These are phyloP conservation scores for Calycina marina DNA, from an alignment of 2,329 filamentous ascomycete genomes.

Conservation along the genomic window DNA sequence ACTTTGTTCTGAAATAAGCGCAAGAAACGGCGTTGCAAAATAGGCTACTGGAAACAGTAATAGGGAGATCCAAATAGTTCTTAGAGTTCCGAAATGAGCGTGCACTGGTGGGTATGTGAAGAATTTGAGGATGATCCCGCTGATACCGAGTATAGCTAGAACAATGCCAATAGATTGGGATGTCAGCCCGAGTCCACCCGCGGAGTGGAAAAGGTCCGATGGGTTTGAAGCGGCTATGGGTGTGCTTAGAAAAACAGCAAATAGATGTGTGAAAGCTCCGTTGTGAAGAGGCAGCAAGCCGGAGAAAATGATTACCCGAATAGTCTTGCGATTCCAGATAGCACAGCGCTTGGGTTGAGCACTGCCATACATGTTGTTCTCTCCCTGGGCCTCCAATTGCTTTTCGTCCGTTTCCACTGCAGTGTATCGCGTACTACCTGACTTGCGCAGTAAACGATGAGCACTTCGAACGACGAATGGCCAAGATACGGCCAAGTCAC, in stretches of 20 bases:
- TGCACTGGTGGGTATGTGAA: constrained; percentile 56
- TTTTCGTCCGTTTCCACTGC: neutral
- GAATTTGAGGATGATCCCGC: constrained; percentile 57
- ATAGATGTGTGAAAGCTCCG: constrained; percentile 23
- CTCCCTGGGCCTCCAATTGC: neutral
- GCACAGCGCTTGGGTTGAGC: neutral
- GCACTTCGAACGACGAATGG: neutral
- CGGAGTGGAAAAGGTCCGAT: constrained; percentile 32
- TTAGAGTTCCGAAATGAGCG: constrained; percentile 48
- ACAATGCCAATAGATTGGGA: constrained; percentile 53
- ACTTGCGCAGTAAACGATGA: neutral
- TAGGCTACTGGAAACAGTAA: constrained; percentile 59
- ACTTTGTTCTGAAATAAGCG: constrained; percentile 34
- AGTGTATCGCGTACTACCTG: neutral
- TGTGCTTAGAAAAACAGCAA: constrained; percentile 44
- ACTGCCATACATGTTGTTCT: neutral
- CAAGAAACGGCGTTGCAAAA: constrained; percentile 52
- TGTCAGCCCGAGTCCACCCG: constrained; percentile 59
- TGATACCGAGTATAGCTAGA: constrained; percentile 52
- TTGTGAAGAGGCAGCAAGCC: constrained; percentile 29
- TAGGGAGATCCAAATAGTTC: constrained; percentile 51
- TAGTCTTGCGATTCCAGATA: constrained; percentile 20
- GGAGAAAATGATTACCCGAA: constrained; percentile 42
- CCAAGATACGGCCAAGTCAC: too few relatives aligned
- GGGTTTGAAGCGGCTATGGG: constrained; percentile 40